Evolutionary conservation across 768 basidiomycete genomes (phyloP).

Genomic region (Crepidotus variabilis): DNA sequence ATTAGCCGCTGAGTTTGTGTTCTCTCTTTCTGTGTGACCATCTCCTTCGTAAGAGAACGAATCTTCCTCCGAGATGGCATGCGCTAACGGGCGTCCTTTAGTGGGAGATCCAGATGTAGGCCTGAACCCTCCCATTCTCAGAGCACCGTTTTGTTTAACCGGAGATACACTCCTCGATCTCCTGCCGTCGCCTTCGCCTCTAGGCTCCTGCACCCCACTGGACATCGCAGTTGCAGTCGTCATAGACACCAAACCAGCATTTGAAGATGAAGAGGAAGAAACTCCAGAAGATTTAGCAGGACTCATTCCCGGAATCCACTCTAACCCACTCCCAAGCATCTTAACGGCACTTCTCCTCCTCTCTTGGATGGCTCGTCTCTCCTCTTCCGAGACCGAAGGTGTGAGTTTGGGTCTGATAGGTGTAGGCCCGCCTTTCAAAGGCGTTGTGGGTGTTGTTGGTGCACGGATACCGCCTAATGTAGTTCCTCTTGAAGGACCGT

Average conservation of each 20-base stretch:
- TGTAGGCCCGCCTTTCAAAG: neutral
- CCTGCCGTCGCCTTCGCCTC: neutral
- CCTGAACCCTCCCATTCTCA: no score
- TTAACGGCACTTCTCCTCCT: constrained; percentile 55
- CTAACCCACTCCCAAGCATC: constrained; percentile 45
- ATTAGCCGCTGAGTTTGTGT: constrained; percentile 5
- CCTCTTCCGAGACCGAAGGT: constrained; percentile 37
- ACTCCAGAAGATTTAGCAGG: constrained; percentile 20
- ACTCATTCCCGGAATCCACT: constrained; percentile 53
- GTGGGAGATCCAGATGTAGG: constrained; percentile 13
- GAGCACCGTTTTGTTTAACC: constrained; percentile 10
- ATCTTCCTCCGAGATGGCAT: constrained; percentile 12
- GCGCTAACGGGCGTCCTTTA: constrained; percentile 13
- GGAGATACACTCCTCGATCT: constrained; percentile 12
- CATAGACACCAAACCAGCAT: neutral
- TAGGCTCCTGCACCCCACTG: no score
- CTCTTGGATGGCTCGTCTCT: constrained; percentile 59
- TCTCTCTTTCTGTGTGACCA: neutral
- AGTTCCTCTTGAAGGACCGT: neutral
- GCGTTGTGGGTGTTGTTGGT: neutral
- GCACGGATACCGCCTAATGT: neutral
- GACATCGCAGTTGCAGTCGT: neutral
- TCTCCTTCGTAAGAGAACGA: neutral
- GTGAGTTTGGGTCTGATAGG: constrained; percentile 16
- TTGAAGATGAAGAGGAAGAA: neutral